Conservation (phyloP, 331 rosid genomes). For the Stylosanthes scabra region DNA sequence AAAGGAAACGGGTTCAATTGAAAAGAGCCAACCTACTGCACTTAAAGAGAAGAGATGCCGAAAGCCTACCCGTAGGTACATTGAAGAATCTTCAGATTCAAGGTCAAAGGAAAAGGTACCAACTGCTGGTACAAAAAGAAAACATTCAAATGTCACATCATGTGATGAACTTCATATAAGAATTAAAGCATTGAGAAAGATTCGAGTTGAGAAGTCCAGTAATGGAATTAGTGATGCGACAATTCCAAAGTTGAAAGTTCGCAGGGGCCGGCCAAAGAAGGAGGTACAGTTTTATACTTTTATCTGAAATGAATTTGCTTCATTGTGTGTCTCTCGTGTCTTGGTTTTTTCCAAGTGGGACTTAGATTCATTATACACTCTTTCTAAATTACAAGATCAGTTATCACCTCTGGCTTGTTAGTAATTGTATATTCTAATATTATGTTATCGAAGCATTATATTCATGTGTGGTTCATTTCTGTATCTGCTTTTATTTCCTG, state of each 20-base stretch:
- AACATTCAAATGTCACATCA: conserved; percentile 41
- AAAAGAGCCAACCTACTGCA: conserved; percentile 49
- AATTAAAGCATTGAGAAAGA: conserved; percentile 51
- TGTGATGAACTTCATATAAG: conserved; percentile 47
- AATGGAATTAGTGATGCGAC: conserved; percentile 52
- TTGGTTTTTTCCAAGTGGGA: conserved; percentile 15
- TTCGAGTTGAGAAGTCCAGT: conserved; percentile 49
- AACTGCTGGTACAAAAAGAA: conserved; percentile 48
- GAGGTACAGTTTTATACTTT: conserved; percentile 45
- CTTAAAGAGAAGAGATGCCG: conserved; percentile 76
- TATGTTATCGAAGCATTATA: conserved; percentile 8
- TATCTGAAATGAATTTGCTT: conserved; percentile 18
- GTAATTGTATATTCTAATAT: background rate
- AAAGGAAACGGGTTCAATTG: conserved; percentile 53
- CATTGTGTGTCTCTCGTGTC: conserved; percentile 22
- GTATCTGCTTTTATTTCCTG: conserved; percentile 9
- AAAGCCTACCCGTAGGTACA: conserved; percentile 78
- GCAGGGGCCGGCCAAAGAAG: conserved; percentile 62
- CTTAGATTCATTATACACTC: background rate
- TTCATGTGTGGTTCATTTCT: conserved; percentile 17
- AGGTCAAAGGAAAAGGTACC: conserved; percentile 55
- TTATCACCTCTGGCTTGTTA: conserved; percentile 15
- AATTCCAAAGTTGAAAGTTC: conserved; percentile 52
- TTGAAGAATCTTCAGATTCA: conserved; percentile 69
- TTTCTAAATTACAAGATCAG: background rate